Evolutionary conservation across 257 asterid genomes (phyloP).

Genomic region (Gynochthodes officinalis): DNA sequence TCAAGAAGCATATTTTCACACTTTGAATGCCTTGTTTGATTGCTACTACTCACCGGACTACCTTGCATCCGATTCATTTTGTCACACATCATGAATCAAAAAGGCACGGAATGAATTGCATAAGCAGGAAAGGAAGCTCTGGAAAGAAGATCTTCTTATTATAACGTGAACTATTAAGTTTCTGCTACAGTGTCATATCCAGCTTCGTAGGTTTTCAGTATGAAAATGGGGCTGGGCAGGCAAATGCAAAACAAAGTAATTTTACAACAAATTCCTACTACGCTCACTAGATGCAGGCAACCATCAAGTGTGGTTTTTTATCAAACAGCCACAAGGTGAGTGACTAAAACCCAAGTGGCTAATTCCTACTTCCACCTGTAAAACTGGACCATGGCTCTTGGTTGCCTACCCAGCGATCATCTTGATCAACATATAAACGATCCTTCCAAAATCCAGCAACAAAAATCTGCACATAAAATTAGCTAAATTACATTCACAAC

Average conservation of each 20-base stretch:
- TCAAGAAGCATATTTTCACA: background rate
- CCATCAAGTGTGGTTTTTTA: constrained; percentile 2
- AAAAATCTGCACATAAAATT: background rate
- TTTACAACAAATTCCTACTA: background rate
- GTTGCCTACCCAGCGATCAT: background rate
- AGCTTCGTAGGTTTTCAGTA: background rate
- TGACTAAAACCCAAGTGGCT: background rate
- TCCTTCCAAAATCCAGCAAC: background rate
- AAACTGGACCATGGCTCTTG: background rate
- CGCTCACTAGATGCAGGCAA: background rate
- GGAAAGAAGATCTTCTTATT: background rate
- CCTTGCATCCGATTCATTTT: background rate
- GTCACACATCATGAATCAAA: background rate
- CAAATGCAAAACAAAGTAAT: background rate
- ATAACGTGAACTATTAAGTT: background rate
- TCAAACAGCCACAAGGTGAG: background rate
- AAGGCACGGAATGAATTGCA: background rate
- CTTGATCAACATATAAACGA: background rate
- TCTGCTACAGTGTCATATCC: background rate
- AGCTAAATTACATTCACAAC: background rate
- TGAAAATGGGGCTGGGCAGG: background rate
- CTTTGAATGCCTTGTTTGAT: background rate
- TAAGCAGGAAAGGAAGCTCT: background rate
- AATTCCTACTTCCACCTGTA: background rate
- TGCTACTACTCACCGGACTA: background rate